phyloP scores from a whole-genome alignment of 2,329 filamentous ascomycete genomes.

The Lachnellula subtilissima region DNA sequence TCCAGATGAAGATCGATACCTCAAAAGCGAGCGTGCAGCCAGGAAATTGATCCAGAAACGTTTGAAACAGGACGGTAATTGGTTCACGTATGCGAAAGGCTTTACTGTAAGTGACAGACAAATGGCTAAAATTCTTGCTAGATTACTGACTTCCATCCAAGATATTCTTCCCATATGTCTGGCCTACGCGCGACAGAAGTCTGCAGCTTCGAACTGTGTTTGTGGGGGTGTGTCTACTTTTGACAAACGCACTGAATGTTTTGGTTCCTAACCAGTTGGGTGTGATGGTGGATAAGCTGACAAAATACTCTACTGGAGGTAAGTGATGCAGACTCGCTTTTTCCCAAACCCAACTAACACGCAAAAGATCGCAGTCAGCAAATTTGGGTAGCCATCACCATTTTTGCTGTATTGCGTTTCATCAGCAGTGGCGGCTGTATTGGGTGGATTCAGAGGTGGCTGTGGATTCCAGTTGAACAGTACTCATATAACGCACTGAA shows the following conservation, averaged over 20 bases:
- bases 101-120: conserved; percentile 47
- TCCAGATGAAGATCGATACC: conserved; percentile 49
- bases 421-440: conserved; percentile 49
- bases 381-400: conserved; percentile 48
- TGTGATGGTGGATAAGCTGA: conserved; percentile 68
- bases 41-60: conserved; percentile 61
- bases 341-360: conserved; percentile 1
- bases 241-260: conserved; percentile 67
- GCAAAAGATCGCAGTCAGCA: conserved; percentile 32
- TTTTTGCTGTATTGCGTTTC: conserved; percentile 47
- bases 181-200: conserved; percentile 61
- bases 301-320: conserved; percentile 35
- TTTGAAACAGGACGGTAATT: conserved; percentile 69
- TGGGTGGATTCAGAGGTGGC: conserved; percentile 43
- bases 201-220: conserved; percentile 65
- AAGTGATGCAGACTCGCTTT: conserved; percentile 2
- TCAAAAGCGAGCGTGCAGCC: conserved; percentile 46
- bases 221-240: conserved; percentile 64
- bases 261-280: conserved; percentile 78
- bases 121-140: conserved; percentile 1
- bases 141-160: conserved; percentile 26
- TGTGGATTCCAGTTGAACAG: conserved; percentile 52
- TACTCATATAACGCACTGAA: conserved; percentile 54
- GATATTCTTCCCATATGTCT: conserved; percentile 75
- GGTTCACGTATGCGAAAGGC: conserved; percentile 70